Conservation (phyloP, 768 basidiomycete genomes). For the Coprinopsis strossmayeri region DNA sequence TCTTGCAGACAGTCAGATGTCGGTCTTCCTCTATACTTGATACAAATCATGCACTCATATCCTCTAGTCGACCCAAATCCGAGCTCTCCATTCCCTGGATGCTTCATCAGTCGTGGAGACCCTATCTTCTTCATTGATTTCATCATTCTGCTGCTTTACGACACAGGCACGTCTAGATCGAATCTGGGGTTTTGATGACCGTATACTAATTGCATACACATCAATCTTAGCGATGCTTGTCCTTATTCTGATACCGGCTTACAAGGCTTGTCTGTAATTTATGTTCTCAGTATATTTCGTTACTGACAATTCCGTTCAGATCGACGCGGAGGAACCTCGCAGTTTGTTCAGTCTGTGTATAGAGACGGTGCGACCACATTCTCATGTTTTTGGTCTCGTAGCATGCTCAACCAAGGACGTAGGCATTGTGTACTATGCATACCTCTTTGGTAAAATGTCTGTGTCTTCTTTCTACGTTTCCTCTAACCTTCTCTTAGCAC, state of each 20-base stretch:
- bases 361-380: constrained; percentile 13
- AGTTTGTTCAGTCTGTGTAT: constrained; percentile 11
- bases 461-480: background rate
- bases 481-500: constrained; percentile 5
- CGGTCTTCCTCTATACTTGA: background rate
- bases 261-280: constrained; percentile 12
- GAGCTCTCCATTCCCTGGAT: constrained; percentile 13
- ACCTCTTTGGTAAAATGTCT: constrained; percentile 15
- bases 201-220: background rate
- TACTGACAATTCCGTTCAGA: background rate
- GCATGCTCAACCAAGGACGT: background rate
- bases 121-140: constrained; percentile 16
- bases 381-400: background rate
- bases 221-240: constrained; percentile 13
- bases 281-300: too few species aligned
- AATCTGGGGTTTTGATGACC: background rate
- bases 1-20: constrained; percentile 12
- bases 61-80: constrained; percentile 15
- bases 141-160: constrained; percentile 14
- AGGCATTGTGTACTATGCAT: constrained; percentile 18
- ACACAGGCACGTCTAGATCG: constrained; percentile 9
- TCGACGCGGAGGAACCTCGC: constrained; percentile 10
- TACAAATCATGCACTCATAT: background rate
- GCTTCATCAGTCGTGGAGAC: constrained; percentile 14
- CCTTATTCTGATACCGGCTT: constrained; percentile 14